phyloP scores from a whole-genome alignment of 371 early-diverging fungal genomes.

The Mucor plumbeus region DNA sequence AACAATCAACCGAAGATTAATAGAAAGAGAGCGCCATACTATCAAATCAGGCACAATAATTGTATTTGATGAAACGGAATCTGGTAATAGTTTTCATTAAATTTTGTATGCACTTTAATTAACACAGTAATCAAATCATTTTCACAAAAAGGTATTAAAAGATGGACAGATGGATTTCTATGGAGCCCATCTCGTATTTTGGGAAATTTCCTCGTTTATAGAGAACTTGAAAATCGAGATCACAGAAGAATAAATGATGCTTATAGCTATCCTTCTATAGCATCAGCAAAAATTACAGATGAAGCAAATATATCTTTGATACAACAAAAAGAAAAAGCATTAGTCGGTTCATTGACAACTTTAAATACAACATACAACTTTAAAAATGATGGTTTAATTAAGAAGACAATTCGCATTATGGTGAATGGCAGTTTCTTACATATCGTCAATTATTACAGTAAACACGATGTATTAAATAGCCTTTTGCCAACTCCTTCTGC shows the following conservation, averaged over 20 bases:
- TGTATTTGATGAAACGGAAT: slow-evolving; percentile 75
- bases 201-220: slow-evolving; percentile 66
- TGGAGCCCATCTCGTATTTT: slow-evolving; percentile 77
- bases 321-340: slow-evolving; percentile 53
- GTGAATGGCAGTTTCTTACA: slow-evolving; percentile 79
- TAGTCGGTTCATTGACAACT: slow-evolving; percentile 63
- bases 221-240: slow-evolving; percentile 58
- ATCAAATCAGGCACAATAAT: slow-evolving; percentile 72
- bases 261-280: neutral
- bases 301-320: neutral
- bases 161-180: slow-evolving; percentile 76
- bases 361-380: slow-evolving; percentile 63
- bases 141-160: slow-evolving; percentile 56
- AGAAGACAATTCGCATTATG: slow-evolving; percentile 83
- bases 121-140: too few species aligned
- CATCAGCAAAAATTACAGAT: neutral
- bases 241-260: slow-evolving; percentile 18
- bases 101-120: neutral
- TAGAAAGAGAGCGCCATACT: slow-evolving; percentile 62
- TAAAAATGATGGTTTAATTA: slow-evolving; percentile 82
- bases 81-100: slow-evolving; percentile 25
- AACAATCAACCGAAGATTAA: slow-evolving; percentile 64
- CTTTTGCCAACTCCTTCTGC: slow-evolving; percentile 61
- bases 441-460: slow-evolving; percentile 83
- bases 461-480: slow-evolving; percentile 69